Conservation (phyloP, 2,329 filamentous ascomycete species). For the Colletotrichum musicola region DNA sequence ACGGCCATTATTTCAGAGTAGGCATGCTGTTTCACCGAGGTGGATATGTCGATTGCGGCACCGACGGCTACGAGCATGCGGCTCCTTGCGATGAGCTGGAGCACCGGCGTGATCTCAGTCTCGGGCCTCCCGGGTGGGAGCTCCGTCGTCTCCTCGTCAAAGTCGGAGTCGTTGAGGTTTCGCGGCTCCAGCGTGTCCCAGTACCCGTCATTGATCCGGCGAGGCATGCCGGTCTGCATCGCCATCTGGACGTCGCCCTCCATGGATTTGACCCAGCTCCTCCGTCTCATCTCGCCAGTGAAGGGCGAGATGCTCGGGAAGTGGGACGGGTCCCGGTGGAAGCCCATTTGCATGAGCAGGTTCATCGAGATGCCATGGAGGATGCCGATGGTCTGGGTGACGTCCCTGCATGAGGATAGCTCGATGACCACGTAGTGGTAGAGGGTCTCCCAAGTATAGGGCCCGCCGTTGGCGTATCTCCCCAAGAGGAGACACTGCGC, state of each 20-base stretch:
- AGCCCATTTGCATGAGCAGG: conserved; percentile 29
- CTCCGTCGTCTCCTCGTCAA: conserved; percentile 50
- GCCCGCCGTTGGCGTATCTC: conserved; percentile 57
- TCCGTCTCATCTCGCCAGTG: conserved; percentile 59
- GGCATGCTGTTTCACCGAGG: conserved; percentile 31
- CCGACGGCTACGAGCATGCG: conserved; percentile 41
- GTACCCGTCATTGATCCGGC: conserved; percentile 53
- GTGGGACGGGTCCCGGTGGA: conserved; percentile 58
- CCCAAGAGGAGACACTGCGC: conserved; percentile 54
- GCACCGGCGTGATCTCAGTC: conserved; percentile 44
- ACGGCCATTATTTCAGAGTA: conserved; percentile 42
- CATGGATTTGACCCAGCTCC: conserved; percentile 56
- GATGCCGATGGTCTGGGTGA: conserved; percentile 16
- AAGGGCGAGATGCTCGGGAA: conserved; percentile 56
- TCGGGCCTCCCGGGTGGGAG: conserved; percentile 53
- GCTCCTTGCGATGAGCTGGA: conserved; percentile 42
- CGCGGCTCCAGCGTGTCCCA: conserved; percentile 56
- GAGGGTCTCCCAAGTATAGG: conserved; percentile 55
- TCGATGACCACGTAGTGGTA: conserved; percentile 51
- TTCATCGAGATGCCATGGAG: conserved; percentile 17
- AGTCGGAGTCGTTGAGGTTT: conserved; percentile 58
- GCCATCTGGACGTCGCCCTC: conserved; percentile 57
- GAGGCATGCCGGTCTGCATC: conserved; percentile 58
- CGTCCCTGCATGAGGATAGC: conserved; percentile 40
- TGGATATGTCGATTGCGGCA: conserved; percentile 42